phyloP scores from a whole-genome alignment of 495 filamentous ascomycete genomes.

The Sporormia fimetaria region DNA sequence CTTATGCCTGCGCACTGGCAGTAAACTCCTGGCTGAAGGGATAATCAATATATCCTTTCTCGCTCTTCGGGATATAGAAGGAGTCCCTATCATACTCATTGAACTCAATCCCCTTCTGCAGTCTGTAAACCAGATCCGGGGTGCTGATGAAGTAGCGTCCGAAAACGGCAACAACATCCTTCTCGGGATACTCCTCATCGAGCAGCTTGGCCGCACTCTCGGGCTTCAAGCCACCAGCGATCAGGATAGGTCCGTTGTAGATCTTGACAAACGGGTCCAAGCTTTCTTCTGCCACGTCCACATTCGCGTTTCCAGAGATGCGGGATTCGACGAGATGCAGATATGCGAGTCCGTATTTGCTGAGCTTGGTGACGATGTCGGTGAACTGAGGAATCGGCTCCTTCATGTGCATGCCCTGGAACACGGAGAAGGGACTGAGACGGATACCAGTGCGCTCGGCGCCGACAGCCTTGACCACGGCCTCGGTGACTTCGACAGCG shows the following conservation, averaged over 20 bases:
- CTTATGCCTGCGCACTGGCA: no score
- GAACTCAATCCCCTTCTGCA: slow-evolving; percentile 47
- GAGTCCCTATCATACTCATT: slow-evolving; percentile 44
- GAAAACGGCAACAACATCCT: slow-evolving; percentile 42
- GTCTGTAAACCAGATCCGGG: slow-evolving; percentile 56
- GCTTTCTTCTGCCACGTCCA: slow-evolving; percentile 35
- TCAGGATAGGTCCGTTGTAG: slow-evolving; percentile 44
- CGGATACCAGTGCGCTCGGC: slow-evolving; percentile 51
- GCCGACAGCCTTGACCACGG: slow-evolving; percentile 54
- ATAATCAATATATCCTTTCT: slow-evolving; percentile 56
- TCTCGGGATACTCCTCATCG: slow-evolving; percentile 43
- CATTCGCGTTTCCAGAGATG: slow-evolving; percentile 38
- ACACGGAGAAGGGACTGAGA: slow-evolving; percentile 51
- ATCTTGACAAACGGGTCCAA: slow-evolving; percentile 45
- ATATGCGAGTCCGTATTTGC: slow-evolving; percentile 50
- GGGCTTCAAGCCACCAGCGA: slow-evolving; percentile 49
- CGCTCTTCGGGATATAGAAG: slow-evolving; percentile 45
- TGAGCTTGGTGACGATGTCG: slow-evolving; percentile 43
- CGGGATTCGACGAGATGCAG: slow-evolving; percentile 52
- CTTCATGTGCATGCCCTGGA: slow-evolving; percentile 58
- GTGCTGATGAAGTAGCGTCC: slow-evolving; percentile 58
- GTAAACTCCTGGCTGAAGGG: slow-evolving; percentile 48
- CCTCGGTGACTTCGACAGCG: slow-evolving; percentile 49
- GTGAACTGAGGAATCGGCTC: slow-evolving; percentile 53
- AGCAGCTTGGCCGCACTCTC: slow-evolving; percentile 40